Conservation (phyloP, 2,329 filamentous ascomycete genomes). For the Apiospora malaysiana region DNA sequence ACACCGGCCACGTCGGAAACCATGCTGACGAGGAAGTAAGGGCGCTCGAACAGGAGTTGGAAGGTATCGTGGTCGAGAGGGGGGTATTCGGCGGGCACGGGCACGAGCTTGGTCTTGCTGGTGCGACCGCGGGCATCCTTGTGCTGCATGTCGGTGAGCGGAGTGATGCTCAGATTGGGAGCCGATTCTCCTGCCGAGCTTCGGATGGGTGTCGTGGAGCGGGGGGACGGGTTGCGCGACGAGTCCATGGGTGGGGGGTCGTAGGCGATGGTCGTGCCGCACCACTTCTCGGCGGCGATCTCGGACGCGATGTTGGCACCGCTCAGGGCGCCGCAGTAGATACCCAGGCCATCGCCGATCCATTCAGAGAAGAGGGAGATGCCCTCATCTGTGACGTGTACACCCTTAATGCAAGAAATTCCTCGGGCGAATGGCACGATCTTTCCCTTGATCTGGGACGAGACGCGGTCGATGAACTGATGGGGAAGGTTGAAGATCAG, state of each 20-base stretch:
- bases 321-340: conserved; percentile 95
- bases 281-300: conserved; percentile 95
- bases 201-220: conserved; percentile 51
- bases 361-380: conserved; percentile 93
- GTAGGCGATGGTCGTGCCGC: conserved; percentile 95
- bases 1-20: conserved; percentile 96
- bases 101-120: conserved; percentile 72
- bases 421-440: conserved; percentile 91
- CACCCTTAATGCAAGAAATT: conserved; percentile 97
- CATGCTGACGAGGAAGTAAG: conserved; percentile 96
- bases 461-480: conserved; percentile 90
- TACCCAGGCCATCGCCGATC: conserved; percentile 88
- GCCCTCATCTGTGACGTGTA: conserved; percentile 86
- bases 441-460: conserved; percentile 82
- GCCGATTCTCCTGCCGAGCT: conserved; percentile 53
- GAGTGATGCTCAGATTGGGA: conserved; percentile 58
- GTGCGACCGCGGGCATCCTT: conserved; percentile 71
- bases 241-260: conserved; percentile 85
- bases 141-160: conserved; percentile 63
- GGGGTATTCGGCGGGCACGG: conserved; percentile 82
- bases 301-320: conserved; percentile 97
- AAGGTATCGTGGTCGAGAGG: conserved; percentile 85
- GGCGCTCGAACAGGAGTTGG: conserved; percentile 87
- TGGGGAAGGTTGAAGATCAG: conserved; percentile 97
- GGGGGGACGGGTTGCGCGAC: conserved; percentile 70